Base-by-base conservation (phyloP, 2,329 filamentous ascomycete genomes). In the Blastomyces percursus region DNA sequence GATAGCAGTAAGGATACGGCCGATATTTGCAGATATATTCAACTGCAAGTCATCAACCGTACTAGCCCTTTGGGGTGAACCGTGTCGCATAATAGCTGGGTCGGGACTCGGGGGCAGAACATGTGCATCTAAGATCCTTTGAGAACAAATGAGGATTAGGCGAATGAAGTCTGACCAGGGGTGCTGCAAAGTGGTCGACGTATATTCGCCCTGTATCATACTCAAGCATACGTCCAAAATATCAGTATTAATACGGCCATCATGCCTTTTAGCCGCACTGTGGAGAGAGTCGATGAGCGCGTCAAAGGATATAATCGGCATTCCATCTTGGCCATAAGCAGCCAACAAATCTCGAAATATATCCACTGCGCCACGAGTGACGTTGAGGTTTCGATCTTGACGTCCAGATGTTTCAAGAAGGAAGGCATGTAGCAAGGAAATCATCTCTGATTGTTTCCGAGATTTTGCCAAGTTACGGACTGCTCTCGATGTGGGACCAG, bases 401-500 rank as follows among this genome's bases (percentile, higher is more conserved):
- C 74, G 71, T 27, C 68, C 71, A 14, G 71, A 70, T 21, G 69
- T 70, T 44, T 74, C 71, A 59, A 70, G 67, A 42, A 78, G 64
- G 46, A 77, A 76, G 2, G 67, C 67, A 64, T 75, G 68, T 7
- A 78, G 68, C 9, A 67, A 68, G n/a, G 70, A 67, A 38, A 77
- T 66, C 74, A 78, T 76, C 59, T 76, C 71, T n/a, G 63, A 60
- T 59, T 76, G 73, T 60, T 72, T 70, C 32, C 68, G 69, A 19
- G 76, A 77, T 63, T 75, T 77, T 12, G 73, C 74, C 19, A 78
- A 63, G 63, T 74, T 77, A 48, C 76, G 74, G 40, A 77, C 76
- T 35, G 73, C 74, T 61, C 75, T 70, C 19, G 76, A 76, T 1
- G 76, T 78, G 30, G 75, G 76, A 5, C 75, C 75, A 40, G 75